Conservation (phyloP, 345 rosid genomes). For the Brassica incana region DNA sequence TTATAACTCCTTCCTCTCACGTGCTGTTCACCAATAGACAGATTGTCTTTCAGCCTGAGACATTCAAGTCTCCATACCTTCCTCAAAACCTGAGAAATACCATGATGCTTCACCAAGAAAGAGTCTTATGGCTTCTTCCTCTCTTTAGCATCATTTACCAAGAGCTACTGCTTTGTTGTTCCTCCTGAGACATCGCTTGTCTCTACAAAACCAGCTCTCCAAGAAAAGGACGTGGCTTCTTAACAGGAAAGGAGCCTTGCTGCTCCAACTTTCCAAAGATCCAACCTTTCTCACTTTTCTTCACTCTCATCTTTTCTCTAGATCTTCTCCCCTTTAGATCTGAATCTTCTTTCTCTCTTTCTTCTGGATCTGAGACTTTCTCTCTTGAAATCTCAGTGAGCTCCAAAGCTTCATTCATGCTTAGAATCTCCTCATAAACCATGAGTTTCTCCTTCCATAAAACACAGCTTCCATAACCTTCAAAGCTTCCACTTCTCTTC, state of each 20-base stretch:
- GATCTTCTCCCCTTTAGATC: background rate
- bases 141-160: background rate
- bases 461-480: background rate
- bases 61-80: background rate
- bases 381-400: background rate
- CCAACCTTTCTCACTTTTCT: background rate
- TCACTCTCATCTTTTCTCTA: background rate
- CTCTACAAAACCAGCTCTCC: background rate
- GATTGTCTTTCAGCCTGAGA: background rate
- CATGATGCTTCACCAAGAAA: conserved; percentile 15
- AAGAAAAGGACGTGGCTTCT: background rate
- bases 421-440: background rate
- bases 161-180: background rate
- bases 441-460: background rate
- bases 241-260: background rate
- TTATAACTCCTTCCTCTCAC: background rate
- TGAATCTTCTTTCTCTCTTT: background rate
- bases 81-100: background rate
- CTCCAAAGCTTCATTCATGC: background rate
- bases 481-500: background rate
- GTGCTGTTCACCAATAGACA: background rate
- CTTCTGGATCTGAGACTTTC: background rate
- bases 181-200: background rate
- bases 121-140: conserved; percentile 9
- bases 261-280: background rate